These are phyloP conservation scores for Fusarium sulawesiense DNA, from an alignment of 2,329 filamentous ascomycete genomes.

Conservation along the genomic window DNA sequence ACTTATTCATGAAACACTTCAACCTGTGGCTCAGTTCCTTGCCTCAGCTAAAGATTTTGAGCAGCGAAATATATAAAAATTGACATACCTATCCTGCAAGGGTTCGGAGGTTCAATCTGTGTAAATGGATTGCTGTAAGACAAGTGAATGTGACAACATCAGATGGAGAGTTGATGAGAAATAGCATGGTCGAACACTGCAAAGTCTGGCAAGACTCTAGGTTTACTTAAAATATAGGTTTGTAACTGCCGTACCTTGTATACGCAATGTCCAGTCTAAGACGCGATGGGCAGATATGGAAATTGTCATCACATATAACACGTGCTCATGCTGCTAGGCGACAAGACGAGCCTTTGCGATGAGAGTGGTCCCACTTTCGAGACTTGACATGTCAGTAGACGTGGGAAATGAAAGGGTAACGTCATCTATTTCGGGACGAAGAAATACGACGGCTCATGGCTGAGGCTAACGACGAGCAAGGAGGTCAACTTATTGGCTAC, in stretches of 20 bases:
- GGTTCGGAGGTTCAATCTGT: too few relatives aligned
- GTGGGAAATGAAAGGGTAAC: not conserved
- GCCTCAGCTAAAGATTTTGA: too few relatives aligned
- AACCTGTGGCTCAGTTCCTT: too few relatives aligned
- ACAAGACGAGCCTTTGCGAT: slow-evolving; percentile 22
- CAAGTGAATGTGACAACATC: not conserved
- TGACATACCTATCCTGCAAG: too few relatives aligned
- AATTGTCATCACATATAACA: not conserved
- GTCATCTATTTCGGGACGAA: slow-evolving; percentile 3
- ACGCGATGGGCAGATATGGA: too few relatives aligned
- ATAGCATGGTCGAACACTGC: not conserved
- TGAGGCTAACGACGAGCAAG: slow-evolving; percentile 15
- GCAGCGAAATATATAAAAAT: too few relatives aligned
- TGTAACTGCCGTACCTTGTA: not conserved
- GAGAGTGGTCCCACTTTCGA: slow-evolving; percentile 1
- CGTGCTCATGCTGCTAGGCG: slow-evolving; percentile 30
- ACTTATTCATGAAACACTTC: too few relatives aligned
- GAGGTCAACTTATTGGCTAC: not conserved
- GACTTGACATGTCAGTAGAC: not conserved
- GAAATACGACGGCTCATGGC: slow-evolving; percentile 20
- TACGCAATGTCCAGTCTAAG: not conserved
- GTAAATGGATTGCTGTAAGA: not conserved
- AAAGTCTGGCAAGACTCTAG: not conserved
- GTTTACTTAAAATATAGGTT: rapidly evolving
- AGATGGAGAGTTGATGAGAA: not conserved